Base-by-base conservation (phyloP, 768 basidiomycete species). In the Hypsizygus marmoreus region DNA sequence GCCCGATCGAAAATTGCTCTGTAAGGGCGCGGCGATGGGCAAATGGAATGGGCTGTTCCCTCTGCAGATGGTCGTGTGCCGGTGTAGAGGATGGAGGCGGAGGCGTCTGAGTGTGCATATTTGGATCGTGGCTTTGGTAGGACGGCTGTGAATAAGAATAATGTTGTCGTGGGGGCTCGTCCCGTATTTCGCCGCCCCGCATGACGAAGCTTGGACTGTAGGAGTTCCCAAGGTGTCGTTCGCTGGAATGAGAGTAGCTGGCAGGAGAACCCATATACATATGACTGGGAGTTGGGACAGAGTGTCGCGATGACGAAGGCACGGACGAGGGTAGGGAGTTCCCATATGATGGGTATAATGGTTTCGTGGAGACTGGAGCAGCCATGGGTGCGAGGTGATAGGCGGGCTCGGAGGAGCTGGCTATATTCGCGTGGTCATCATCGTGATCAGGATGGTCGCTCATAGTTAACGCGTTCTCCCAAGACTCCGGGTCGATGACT, bases 391-490 rank as follows among this genome's bases (percentile, higher is more conserved):
- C 52, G 13, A 78, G 66, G 35, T 71, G 75, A 55, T 77, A 81
- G 26, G 74, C 61, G 14, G 79, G 58, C 12, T 65, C 59, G 14
- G 79, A 60, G 17, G 71, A 62, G 34, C 70, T 63, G 26, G 71
- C 57, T 32, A 72, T 51, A 22, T 75, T 71, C 3, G 67, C 49
- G 13, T 60, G 64, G 29, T n/a, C 33, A 22, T 37, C 35, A 29
- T 34, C 30, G 19, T 30, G 40, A 23, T 54, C 45, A 25, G 40
- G 26, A 20, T 74, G 71, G 41, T 80, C 79, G 28, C 67, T 67
- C 59, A 82, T 69, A 37, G 82, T 68, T 40, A 85, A 69, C 2
- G 74, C 65, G 24, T 84, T 77, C 33, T 80, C 75, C 85, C 85
- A 86, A 43, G 69, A 62, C 39, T 67, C 57, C 36, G 69, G 63